Conservation (phyloP, 768 basidiomycete species). For the Antrodiella citrinella region DNA sequence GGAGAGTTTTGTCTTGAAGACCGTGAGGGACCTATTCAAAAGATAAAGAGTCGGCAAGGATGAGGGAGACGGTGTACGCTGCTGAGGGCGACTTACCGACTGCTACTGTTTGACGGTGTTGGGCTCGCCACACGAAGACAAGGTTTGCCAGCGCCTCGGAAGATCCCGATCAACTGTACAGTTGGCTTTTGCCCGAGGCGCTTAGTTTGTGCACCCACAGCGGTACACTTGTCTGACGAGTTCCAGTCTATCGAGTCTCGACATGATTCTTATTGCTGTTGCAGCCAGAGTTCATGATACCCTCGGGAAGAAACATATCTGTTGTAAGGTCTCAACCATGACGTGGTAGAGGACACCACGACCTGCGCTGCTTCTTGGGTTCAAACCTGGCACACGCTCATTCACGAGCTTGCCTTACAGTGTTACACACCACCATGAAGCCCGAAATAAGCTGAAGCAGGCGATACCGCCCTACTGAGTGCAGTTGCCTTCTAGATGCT, state of each 20-base stretch:
- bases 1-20: constrained; percentile 9
- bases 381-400: background rate
- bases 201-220: constrained; percentile 13
- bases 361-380: background rate
- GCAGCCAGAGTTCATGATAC: background rate
- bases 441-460: too few relatives aligned
- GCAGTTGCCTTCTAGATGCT: too few relatives aligned
- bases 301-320: background rate
- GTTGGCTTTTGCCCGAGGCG: constrained; percentile 20
- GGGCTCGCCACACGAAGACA: constrained; percentile 26
- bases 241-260: background rate
- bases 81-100: constrained; percentile 9
- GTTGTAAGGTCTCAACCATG: background rate
- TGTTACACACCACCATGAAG: too few relatives aligned
- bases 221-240: background rate
- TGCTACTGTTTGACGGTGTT: constrained; percentile 39
- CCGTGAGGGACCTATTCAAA: constrained; percentile 16
- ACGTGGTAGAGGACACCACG: too few relatives aligned
- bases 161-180: constrained; percentile 36
- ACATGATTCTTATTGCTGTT: background rate
- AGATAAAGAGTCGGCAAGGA: constrained; percentile 1
- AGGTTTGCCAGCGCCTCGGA: constrained; percentile 36
- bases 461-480: too few relatives aligned
- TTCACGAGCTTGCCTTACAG: background rate
- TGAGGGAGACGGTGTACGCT: constrained; percentile 12